Percentiles rank a stretch among this genome's conserved stretches.
Conservation (phyloP, 2,329 filamentous ascomycete species). For the Epichloe sp. region DNA sequence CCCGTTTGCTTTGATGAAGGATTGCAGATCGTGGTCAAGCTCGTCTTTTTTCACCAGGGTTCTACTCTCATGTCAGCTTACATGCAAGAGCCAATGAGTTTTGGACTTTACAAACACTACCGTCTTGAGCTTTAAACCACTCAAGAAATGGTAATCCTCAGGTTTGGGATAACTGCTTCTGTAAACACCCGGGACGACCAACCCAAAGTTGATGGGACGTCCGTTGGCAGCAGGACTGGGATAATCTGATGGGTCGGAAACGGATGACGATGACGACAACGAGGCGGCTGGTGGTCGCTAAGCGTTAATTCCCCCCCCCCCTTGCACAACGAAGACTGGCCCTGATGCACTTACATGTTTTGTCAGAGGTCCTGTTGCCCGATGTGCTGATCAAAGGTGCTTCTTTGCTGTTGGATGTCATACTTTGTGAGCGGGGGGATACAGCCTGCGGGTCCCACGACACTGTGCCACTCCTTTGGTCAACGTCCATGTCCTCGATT, state of each 20-base stretch:
- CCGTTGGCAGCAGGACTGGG: conserved; percentile 14
- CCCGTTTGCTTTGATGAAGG: conserved; percentile 51
- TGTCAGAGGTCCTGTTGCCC: background rate
- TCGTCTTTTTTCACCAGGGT: conserved; percentile 52
- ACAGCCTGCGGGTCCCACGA: conserved; percentile 8
- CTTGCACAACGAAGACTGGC: background rate
- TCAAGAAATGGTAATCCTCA: conserved; percentile 58
- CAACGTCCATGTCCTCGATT: conserved; percentile 13
- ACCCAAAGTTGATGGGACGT: conserved; percentile 59
- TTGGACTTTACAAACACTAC: conserved; percentile 48
- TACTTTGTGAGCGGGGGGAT: background rate
- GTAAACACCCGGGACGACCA: conserved; percentile 62
- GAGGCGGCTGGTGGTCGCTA: background rate
- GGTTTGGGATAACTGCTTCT: conserved; percentile 67
- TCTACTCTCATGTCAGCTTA: conserved; percentile 21
- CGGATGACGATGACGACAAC: background rate
- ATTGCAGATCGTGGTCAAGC: conserved; percentile 33
- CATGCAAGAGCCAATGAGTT: background rate
- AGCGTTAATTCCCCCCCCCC: background rate
- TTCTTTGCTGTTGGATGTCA: conserved; percentile 9
- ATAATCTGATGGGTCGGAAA: conserved; percentile 8
- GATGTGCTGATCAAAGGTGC: background rate
- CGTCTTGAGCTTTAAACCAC: conserved; percentile 58
- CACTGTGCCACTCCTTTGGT: conserved; percentile 7
- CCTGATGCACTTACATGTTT: background rate